Evolutionary conservation across 2,329 filamentous ascomycete species (phyloP), one percentile per base, ranked within the genome.

Genomic region (Fusarium agapanthi): DNA sequence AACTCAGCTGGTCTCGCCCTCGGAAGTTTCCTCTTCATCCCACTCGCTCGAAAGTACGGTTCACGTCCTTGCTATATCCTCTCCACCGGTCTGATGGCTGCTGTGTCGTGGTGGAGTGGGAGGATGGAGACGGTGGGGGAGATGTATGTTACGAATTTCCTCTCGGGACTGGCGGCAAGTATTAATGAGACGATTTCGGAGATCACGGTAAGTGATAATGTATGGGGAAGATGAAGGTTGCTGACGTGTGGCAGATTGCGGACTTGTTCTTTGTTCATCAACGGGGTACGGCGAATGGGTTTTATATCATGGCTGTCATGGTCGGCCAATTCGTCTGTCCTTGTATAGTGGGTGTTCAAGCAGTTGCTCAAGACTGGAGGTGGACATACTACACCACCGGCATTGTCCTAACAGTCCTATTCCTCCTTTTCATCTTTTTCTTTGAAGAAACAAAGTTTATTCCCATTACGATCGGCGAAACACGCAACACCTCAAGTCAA

Each of bases 101-200:
- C 53, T 4, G 37, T 56, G 6, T 43, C 57, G 4, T 73, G 65
- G 57, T 73, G 69, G 69, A 65, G 61, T 12, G 61, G 51, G 0
- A n/a, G 53, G 7, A 65, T 67, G 64, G 13, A 58, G 22, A 53
- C 53, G 7, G 51, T 65, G 15, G 43, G 22, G 12, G 76, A 80
- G 44, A 26, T 80, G 13, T 76, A 75, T 30, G 22, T 76, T 1
- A 77, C 73, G 11, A 77, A 77, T 13, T 38, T 79, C 3, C 54
- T 81, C 0, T 77, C 77, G 22, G 82, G 83, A 0, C 51, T 84
- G 20, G 81, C 81, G 1, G 81, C 79, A 14, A 79, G 81, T 3
- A 80, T 80, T 0, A 83, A 83, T 44, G 82, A 84, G 60, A 79
- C 81, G 4, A 79, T 81, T 6, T 78, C 78, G 0, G 80, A 83